phyloP scores from a whole-genome alignment of 2,329 filamentous ascomycete species.

The Pseudogymnoascus sp. region DNA sequence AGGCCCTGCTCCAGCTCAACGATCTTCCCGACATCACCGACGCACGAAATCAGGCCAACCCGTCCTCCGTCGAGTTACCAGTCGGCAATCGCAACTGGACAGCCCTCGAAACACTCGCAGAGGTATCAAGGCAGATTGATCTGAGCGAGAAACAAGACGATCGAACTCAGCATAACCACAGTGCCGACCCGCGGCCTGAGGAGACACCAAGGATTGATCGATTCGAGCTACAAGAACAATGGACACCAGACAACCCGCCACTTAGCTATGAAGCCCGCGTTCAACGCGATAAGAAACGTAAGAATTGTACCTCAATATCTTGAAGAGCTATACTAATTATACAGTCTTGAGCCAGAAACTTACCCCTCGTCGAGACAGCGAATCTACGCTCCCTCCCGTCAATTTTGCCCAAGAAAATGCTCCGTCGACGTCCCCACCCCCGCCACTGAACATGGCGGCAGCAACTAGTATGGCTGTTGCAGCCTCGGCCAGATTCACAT shows the following conservation, averaged over 20 bases:
- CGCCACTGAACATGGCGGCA: conserved; percentile 19
- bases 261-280: conserved; percentile 37
- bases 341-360: conserved; percentile 16
- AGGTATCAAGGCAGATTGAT: conserved; percentile 76
- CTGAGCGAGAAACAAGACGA: conserved; percentile 51
- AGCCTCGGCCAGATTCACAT: conserved; percentile 21
- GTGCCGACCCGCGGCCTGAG: conserved; percentile 22
- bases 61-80: conserved; percentile 32
- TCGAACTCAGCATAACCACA: conserved; percentile 39
- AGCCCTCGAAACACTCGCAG: conserved; percentile 75
- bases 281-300: conserved; percentile 32
- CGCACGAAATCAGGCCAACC: conserved; percentile 29
- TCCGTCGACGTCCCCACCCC: conserved; percentile 21
- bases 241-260: conserved; percentile 48
- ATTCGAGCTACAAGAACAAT: conserved; percentile 51
- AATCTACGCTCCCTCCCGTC: conserved; percentile 12
- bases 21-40: conserved; percentile 49
- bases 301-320: conserved; percentile 17
- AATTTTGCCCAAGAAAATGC: conserved; percentile 17
- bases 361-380: conserved; percentile 16
- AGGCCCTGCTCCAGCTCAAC: conserved; percentile 63
- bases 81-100: conserved; percentile 58
- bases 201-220: conserved; percentile 20
- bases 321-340: conserved; percentile 18
- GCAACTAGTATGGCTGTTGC: conserved; percentile 22